Evolutionary conservation across 2,329 filamentous ascomycete species (phyloP).

Genomic region (Verticillium klebahnii): DNA sequence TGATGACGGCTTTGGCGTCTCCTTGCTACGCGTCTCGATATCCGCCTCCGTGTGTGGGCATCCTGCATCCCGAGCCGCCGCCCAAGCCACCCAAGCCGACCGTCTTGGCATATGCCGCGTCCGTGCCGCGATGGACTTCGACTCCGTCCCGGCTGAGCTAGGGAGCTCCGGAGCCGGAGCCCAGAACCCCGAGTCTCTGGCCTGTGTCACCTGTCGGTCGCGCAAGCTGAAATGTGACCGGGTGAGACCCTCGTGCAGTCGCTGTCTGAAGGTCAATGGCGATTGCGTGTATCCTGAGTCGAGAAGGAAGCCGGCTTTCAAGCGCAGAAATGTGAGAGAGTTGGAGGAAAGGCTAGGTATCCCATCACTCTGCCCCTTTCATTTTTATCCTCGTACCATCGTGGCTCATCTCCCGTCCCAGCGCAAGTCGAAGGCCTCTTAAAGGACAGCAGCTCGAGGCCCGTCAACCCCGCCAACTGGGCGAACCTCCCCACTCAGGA

Average conservation of each 20-base stretch:
- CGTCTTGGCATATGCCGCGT: neutral
- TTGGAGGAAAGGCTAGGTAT: constrained; percentile 82
- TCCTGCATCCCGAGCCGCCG: neutral
- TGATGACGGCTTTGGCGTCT: neutral
- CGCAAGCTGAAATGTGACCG: constrained; percentile 88
- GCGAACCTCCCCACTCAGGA: neutral
- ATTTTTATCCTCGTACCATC: neutral
- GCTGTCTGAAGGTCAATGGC: constrained; percentile 69
- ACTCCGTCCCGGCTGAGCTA: neutral
- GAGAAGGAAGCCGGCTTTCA: constrained; percentile 80
- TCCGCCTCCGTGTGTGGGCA: neutral
- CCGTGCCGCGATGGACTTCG: neutral
- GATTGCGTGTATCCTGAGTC: constrained; percentile 88
- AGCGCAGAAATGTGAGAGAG: constrained; percentile 85
- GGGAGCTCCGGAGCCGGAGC: neutral
- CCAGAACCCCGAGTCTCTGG: constrained; percentile 46
- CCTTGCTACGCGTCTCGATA: neutral
- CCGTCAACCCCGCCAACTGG: constrained; percentile 10
- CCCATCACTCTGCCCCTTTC: constrained; percentile 16
- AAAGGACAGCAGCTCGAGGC: constrained; percentile 53
- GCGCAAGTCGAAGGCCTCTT: constrained; percentile 79
- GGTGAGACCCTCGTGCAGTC: constrained; percentile 70
- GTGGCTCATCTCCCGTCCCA: constrained; percentile 26
- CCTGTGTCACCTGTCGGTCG: constrained; percentile 77
- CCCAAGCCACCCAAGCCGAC: neutral